Percentiles rank a stretch among this genome's conserved stretches.
phyloP scores from a whole-genome alignment of 2,329 filamentous ascomycete genomes.

The Colletotrichum liriopes region DNA sequence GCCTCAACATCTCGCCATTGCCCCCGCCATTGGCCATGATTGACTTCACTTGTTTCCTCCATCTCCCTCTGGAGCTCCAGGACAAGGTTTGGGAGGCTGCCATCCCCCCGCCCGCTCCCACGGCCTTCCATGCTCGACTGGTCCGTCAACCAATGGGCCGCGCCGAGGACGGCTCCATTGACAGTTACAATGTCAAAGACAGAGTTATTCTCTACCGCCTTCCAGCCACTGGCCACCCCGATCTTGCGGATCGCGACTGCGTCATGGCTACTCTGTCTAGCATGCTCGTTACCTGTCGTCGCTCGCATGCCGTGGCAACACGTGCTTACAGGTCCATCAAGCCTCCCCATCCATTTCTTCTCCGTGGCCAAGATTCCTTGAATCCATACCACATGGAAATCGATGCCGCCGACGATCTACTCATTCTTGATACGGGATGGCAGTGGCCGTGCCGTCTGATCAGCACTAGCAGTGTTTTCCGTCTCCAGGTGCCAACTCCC shows the following conservation, averaged over 20 bases:
- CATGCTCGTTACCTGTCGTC: conserved; percentile 21
- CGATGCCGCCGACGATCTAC: conserved; percentile 8
- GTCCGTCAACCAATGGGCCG: conserved; percentile 24
- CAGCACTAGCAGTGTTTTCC: conserved; percentile 17
- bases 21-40: neutral
- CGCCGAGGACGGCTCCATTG: conserved; percentile 23
- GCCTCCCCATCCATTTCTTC: neutral
- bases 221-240: neutral
- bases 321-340: conserved; percentile 6
- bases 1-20: neutral
- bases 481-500: conserved; percentile 12
- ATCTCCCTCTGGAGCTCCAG: conserved; percentile 12
- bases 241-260: conserved; percentile 18
- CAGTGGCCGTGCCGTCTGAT: conserved; percentile 25
- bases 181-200: conserved; percentile 18
- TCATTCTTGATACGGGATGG: conserved; percentile 14
- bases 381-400: conserved; percentile 6
- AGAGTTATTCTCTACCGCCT: conserved; percentile 22
- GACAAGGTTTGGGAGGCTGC: conserved; percentile 27
- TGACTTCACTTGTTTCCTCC: conserved; percentile 2
- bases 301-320: conserved; percentile 14
- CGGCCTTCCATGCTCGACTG: conserved; percentile 12
- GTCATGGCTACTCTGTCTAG: conserved; percentile 16
- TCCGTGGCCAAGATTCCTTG: neutral
- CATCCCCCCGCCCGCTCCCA: conserved; percentile 10